Evolutionary conservation across 2,329 filamentous ascomycete genomes (phyloP).

Genomic region (Cercospora janseana): DNA sequence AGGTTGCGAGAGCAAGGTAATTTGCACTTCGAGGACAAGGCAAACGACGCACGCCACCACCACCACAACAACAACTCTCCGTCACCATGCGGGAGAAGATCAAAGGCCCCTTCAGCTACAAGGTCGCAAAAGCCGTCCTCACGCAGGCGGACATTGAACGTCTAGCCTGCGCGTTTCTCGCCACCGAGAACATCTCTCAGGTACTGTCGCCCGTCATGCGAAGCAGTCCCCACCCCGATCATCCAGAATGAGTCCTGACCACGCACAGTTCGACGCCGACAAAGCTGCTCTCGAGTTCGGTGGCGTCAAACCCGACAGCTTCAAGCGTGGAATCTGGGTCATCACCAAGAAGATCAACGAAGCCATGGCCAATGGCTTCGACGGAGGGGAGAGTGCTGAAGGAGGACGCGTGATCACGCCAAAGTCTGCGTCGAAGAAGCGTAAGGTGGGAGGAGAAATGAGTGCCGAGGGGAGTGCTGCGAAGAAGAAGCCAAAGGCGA

Average conservation of each 20-base stretch:
- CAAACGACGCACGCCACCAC: no score
- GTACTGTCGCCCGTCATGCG: not conserved
- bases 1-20: no score
- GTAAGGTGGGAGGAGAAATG: constrained; percentile 16
- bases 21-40: no score
- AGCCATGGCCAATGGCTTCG: constrained; percentile 9
- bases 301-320: constrained; percentile 22
- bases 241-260: no score
- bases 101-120: constrained; percentile 21
- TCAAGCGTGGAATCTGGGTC: constrained; percentile 27
- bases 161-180: constrained; percentile 26
- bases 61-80: no score
- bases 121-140: constrained; percentile 24
- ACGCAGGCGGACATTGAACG: constrained; percentile 24
- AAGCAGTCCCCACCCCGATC: no score
- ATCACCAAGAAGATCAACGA: constrained; percentile 29
- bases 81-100: constrained; percentile 12
- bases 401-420: constrained; percentile 2
- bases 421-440: constrained; percentile 18
- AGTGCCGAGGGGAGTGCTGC: constrained; percentile 5
- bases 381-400: constrained; percentile 3
- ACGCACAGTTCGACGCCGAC: constrained; percentile 20
- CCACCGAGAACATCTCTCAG: constrained; percentile 12
- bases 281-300: constrained; percentile 25
- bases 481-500: constrained; percentile 14